Conservation (phyloP, 305 asterid genomes). For the Plantago coronopus region DNA sequence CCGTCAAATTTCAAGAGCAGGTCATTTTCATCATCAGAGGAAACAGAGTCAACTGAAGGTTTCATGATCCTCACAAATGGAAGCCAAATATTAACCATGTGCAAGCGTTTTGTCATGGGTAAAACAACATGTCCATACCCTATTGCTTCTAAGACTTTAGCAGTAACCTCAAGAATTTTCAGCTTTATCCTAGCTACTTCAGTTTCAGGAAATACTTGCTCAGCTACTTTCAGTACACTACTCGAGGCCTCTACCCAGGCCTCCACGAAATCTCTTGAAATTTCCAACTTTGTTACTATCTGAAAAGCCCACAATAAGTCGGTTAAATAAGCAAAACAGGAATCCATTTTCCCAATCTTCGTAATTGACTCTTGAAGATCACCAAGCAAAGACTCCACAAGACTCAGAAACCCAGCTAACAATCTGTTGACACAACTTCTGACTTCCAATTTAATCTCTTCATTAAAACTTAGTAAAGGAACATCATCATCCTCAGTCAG, state of each 20-base stretch:
- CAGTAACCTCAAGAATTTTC: conserved; percentile 63
- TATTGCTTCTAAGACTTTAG: conserved; percentile 62
- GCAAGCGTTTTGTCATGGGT: conserved; percentile 48
- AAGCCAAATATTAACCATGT: conserved; percentile 65
- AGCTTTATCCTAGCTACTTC: conserved; percentile 33
- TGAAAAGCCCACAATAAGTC: conserved; percentile 77
- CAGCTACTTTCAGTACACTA: conserved; percentile 40
- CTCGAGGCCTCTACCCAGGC: conserved; percentile 61
- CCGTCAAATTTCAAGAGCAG: conserved; percentile 35
- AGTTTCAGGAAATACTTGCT: conserved; percentile 26
- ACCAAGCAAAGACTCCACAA: conserved; percentile 42
- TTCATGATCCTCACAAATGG: conserved; percentile 51
- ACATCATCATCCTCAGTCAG: conserved; percentile 89
- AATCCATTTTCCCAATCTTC: conserved; percentile 33
- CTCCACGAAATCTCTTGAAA: conserved; percentile 46
- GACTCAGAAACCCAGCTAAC: conserved; percentile 39
- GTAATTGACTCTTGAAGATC: conserved; percentile 36
- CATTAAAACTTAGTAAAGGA: conserved; percentile 58
- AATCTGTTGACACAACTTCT: conserved; percentile 36
- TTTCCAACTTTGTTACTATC: conserved; percentile 58
- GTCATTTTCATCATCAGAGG: conserved; percentile 45
- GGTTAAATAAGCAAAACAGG: conserved; percentile 33
- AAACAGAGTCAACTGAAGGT: conserved; percentile 41
- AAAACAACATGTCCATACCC: conserved; percentile 55
- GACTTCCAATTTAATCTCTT: conserved; percentile 50